Conservation (phyloP, 495 filamentous ascomycete genomes). For the Hypoxylon fuscum region DNA sequence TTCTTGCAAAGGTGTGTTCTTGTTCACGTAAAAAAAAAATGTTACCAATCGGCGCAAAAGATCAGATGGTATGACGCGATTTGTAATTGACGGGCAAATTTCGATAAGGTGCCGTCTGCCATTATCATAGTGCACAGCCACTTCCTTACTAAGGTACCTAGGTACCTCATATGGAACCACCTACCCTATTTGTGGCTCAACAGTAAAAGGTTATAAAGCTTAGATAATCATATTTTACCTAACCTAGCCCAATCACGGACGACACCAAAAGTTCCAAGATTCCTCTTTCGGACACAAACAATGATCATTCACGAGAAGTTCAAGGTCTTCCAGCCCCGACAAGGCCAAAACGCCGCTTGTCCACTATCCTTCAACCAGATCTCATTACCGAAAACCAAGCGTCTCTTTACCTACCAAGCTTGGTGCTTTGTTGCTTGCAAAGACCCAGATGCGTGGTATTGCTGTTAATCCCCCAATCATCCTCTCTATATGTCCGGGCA, state of each 20-base stretch:
- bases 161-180: too few species aligned
- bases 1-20: slow-evolving; percentile 10
- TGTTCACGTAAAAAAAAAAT: background rate
- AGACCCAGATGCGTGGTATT: background rate
- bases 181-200: too few species aligned
- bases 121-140: slow-evolving; percentile 8
- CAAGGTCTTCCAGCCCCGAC: slow-evolving; percentile 8
- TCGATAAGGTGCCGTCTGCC: slow-evolving; percentile 1
- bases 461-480: background rate
- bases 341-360: slow-evolving; percentile 6
- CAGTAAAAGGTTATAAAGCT: too few species aligned
- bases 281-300: slow-evolving; percentile 31
- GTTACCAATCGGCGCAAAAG: slow-evolving; percentile 15
- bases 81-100: slow-evolving; percentile 29
- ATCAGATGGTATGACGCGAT: slow-evolving; percentile 41
- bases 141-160: slow-evolving; percentile 22
- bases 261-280: slow-evolving; percentile 36
- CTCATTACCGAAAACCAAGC: slow-evolving; percentile 26
- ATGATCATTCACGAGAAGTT: slow-evolving; percentile 3
- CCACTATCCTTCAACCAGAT: slow-evolving; percentile 27
- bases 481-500: background rate
- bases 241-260: slow-evolving; percentile 7
- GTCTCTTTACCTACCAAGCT: background rate
- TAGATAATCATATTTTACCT: slow-evolving; percentile 20
- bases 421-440: background rate